Base-by-base conservation (phyloP, 2,329 filamentous ascomycete genomes). In the Pseudonectria buxi region DNA sequence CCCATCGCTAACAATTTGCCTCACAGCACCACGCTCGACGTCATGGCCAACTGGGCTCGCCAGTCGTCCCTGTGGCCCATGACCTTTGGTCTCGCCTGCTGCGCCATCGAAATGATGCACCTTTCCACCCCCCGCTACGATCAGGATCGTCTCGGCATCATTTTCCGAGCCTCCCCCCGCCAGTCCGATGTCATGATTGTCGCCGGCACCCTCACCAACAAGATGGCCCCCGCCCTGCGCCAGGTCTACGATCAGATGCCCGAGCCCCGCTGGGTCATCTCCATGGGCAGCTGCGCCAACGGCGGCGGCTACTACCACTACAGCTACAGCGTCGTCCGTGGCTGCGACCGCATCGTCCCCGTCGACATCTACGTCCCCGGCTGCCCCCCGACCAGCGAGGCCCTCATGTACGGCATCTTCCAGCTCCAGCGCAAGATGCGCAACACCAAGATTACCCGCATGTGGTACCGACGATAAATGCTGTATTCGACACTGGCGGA, bases 181-280 rank as follows among this genome's bases (percentile, higher is more conserved):
- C 86, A 94, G 63, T 85, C 86, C 41, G 87, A 94, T 62, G 83
- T 94, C 47, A 92, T 94, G 86, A 92, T 94, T 54, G 87, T 94
- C 14, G 87, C 88, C 16, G 88, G 88, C 40, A 95, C 88, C 22
- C 75, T 95, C 43, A 94, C 86, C 51, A 95, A 95, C 73, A 95
- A 95, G 72, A 95, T 95, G 88, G 87, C 86, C 1, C 86, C 88
- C 3, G 88, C 88, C 24, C 69, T 95, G 56, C 75, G 88, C 62
- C 86, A 92, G 66, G 83, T 94, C 43, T 95, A 95, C 68, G 88
- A 95, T 63, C 88, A 94, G 71, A 94, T 94, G 87, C 86, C 87
- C 22, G 87, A 94, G 24, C 87, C 87, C 13, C 75, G 83, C 56
- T 94, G 86, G 86, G 86, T 90, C 51, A 62, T 78, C 54, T 85